A percentile compares a stretch with the other conserved stretches of the same genome.
phyloP scores from a whole-genome alignment of 2,329 filamentous ascomycete genomes.

The Pseudogymnoascus sp. region DNA sequence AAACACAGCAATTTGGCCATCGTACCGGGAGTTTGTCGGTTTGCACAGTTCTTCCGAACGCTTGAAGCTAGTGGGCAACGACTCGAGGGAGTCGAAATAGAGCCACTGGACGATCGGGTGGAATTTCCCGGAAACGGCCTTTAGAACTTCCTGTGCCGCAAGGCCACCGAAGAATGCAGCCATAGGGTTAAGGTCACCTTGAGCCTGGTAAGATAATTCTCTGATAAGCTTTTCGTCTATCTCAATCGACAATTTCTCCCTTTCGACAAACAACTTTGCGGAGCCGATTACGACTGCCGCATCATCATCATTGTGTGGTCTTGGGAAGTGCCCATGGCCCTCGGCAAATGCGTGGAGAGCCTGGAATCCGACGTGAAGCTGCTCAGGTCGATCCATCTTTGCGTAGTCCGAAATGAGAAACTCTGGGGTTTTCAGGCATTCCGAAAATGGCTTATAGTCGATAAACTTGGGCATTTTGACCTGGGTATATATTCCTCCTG shows the following conservation, averaged over 20 bases:
- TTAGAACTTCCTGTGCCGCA: conserved; percentile 88
- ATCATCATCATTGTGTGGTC: conserved; percentile 77
- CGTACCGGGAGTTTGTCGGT: conserved; percentile 77
- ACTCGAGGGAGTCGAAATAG: conserved; percentile 97
- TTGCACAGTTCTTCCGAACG: conserved; percentile 84
- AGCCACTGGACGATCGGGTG: conserved; percentile 91
- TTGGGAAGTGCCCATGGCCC: conserved; percentile 65
- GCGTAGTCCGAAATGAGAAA: conserved; percentile 90
- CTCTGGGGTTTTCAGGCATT: conserved; percentile 77
- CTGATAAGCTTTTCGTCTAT: conserved; percentile 86
- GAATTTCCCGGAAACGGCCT: conserved; percentile 97
- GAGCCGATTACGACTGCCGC: conserved; percentile 69
- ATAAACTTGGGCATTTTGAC: conserved; percentile 97
- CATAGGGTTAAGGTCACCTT: conserved; percentile 83
- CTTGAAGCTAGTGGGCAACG: conserved; percentile 65
- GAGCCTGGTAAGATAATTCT: conserved; percentile 90
- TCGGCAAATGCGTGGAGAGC: conserved; percentile 81
- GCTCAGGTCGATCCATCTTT: conserved; percentile 90
- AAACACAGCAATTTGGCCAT: conserved; percentile 95
- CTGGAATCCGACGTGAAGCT: conserved; percentile 88
- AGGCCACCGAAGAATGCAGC: conserved; percentile 93
- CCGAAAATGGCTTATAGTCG: conserved; percentile 74
- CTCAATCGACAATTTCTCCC: conserved; percentile 71
- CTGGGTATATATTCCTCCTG: conserved; percentile 84
- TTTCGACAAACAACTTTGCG: conserved; percentile 64